Base-by-base conservation (phyloP, 2,329 filamentous ascomycete genomes). In the Beauveria bassiana region DNA sequence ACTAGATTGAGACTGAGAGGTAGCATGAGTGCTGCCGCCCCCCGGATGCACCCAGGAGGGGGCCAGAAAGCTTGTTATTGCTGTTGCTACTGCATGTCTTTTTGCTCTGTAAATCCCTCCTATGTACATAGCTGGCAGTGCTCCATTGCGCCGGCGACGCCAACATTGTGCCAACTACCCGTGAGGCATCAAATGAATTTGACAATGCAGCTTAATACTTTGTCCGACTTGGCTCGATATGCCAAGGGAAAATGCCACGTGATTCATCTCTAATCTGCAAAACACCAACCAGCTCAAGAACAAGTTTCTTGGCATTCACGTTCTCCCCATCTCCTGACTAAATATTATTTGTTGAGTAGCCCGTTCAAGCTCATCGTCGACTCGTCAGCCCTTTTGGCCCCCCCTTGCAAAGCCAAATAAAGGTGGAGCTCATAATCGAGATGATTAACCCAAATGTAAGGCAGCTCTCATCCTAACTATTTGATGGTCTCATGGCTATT, bases 51-150 rank as follows among this genome's bases (percentile, higher is more conserved):
- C 34, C 9, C 18, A 12, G 47, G 47, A 43, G 34, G 47, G 34
- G 34, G 26, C 57, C 40, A 34, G n/a, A 60, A 60, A 60, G 57
- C 57, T 60, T 60, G 57, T 59, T 40, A 34, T 20, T 52, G 24
- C 40, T 51, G 16, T 18, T 47, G 22, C 38, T 42, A 34, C 14
- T 5, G 38, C 47, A 34, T 10, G 18, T 59, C 24, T 38, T 18
- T 47, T 45, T 52, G 56, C 46, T 59, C 34, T 34, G 56, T n/a
- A 43, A 50, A 53, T 53, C 20, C 24, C 20, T 28, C 24, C 28
- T 26, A 22, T 22, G 22, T 22, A 22, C 22, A 22, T 22, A 49
- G 22, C 24, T 16, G 20, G 9, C 34, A 53, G n/a, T 26, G 51
- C 31, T 24, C 34, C 12, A 38, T 38, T 38, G 12, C 34, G 5